Percentiles rank a stretch among this genome's conserved stretches.
These are phyloP conservation scores for Salix purpurea DNA, from an alignment of 345 rosid species.

Conservation along the genomic window DNA sequence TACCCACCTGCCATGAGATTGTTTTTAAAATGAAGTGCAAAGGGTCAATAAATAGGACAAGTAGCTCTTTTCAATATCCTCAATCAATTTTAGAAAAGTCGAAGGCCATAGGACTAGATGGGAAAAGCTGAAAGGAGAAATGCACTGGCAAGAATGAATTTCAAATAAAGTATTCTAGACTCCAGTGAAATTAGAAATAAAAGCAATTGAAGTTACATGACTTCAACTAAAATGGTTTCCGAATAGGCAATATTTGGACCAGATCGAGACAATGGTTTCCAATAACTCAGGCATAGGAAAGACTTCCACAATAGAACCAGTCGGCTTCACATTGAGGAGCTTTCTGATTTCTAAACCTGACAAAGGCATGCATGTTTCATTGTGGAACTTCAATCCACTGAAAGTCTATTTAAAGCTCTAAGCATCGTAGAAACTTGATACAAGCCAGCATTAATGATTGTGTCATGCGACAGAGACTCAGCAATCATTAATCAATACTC, in stretches of 20 bases:
- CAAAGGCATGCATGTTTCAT: neutral
- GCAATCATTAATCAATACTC: neutral
- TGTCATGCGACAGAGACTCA: neutral
- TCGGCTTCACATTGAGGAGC: neutral
- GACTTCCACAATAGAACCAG: neutral
- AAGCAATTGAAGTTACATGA: neutral
- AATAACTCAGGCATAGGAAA: neutral
- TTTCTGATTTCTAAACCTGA: neutral
- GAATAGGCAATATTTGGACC: neutral
- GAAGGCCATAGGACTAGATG: too few relatives aligned
- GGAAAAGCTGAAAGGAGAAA: neutral
- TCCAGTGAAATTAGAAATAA: neutral
- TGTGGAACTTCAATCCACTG: neutral
- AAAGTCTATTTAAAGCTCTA: neutral
- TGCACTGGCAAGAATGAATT: neutral
- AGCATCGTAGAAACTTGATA: neutral
- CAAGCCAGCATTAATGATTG: neutral
- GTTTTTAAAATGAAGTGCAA: neutral
- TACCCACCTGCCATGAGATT: slow-evolving; percentile 61
- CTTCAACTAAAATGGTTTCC: neutral
- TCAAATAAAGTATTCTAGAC: neutral
- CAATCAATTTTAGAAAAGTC: neutral
- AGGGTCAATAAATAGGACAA: neutral
- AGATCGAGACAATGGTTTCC: neutral
- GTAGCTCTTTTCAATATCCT: neutral